Conservation (phyloP, 2,329 filamentous ascomycete species). For the Penicillium glabrum region DNA sequence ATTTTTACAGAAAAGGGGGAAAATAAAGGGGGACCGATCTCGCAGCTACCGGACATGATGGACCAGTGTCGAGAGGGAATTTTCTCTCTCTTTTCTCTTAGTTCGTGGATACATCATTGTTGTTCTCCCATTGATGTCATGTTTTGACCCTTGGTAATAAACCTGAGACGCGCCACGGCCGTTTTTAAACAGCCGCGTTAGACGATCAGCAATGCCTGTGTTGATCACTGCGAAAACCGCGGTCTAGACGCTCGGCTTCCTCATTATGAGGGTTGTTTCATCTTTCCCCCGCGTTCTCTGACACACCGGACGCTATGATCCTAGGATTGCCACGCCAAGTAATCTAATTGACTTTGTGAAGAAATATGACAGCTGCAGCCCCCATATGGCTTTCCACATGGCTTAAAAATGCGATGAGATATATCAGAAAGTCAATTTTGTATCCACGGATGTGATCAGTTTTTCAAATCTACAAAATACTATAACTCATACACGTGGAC, state of each 20-base stretch:
- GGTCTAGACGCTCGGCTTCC: slow-evolving; percentile 6
- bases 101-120: neutral
- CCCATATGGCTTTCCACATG: neutral
- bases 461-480: neutral
- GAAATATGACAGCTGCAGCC: slow-evolving; percentile 13
- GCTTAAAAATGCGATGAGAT: neutral
- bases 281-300: neutral
- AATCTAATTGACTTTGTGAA: slow-evolving; percentile 13
- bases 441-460: neutral
- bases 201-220: slow-evolving; percentile 14
- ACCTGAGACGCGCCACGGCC: slow-evolving; percentile 12
- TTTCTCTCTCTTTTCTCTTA: neutral
- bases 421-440: neutral
- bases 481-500: neutral
- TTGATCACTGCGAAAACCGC: neutral
- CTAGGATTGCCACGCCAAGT: slow-evolving; percentile 5
- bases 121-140: slow-evolving; percentile 1
- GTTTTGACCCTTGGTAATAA: neutral
- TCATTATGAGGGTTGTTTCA: neutral
- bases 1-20: neutral
- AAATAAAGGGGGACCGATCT: neutral
- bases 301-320: slow-evolving; percentile 2
- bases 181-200: slow-evolving; percentile 14
- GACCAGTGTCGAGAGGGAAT: neutral
- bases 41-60: neutral